Percentiles rank a stretch among this genome's conserved stretches.
Conservation (phyloP, 768 basidiomycete species). For the Cyclocybe cylindracea region DNA sequence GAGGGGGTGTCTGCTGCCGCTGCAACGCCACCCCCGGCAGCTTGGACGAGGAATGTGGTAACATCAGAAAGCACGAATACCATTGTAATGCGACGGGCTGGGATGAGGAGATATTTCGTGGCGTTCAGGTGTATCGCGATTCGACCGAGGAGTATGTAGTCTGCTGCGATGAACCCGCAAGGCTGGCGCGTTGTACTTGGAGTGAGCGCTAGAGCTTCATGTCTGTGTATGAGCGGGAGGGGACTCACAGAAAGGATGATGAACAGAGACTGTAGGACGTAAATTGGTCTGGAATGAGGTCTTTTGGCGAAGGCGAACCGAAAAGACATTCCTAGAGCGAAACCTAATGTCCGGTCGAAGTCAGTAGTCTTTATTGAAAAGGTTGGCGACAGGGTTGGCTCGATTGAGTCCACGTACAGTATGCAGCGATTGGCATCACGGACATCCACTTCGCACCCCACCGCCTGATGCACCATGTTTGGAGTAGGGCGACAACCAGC, state of each 20-base stretch:
- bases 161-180: constrained; percentile 72
- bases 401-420: constrained; percentile 36
- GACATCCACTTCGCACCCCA: constrained; percentile 61
- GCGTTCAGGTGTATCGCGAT: constrained; percentile 52
- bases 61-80: constrained; percentile 66
- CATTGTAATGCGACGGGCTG: constrained; percentile 48
- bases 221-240: not conserved
- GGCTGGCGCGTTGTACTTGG: constrained; percentile 39
- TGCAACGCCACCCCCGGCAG: constrained; percentile 48
- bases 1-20: constrained; percentile 35
- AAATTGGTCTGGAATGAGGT: constrained; percentile 53
- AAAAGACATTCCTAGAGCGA: constrained; percentile 53
- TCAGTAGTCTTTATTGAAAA: too few relatives aligned
- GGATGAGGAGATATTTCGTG: constrained; percentile 49
- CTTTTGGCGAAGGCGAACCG: constrained; percentile 56
- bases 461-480: constrained; percentile 42
- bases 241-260: constrained; percentile 56
- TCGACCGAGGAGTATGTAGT: constrained; percentile 67
- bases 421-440: constrained; percentile 62
- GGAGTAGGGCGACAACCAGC: constrained; percentile 40
- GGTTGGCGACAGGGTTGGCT: too few relatives aligned
- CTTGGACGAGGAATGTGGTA: constrained; percentile 68
- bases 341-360: constrained; percentile 36
- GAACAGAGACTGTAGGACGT: constrained; percentile 59
- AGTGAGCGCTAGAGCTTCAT: not conserved